phyloP scores from a whole-genome alignment of 768 basidiomycete species.

The Tylopilus plumbeoviolaceoides region DNA sequence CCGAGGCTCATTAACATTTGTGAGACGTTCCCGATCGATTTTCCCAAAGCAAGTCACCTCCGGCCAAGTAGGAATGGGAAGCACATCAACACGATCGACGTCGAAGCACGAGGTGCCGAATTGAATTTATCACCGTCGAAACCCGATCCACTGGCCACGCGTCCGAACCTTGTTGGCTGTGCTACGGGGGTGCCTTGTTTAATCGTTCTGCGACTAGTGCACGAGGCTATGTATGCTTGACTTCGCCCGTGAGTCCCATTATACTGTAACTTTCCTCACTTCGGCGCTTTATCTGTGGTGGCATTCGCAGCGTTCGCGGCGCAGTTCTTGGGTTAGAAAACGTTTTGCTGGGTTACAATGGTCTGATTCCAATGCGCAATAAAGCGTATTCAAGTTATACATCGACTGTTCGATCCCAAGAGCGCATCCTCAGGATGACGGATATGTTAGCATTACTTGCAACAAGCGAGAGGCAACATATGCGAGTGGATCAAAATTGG shows the following conservation, averaged over 20 bases:
- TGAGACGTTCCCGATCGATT: conserved; percentile 10
- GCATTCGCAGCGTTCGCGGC: background rate
- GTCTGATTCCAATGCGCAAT: background rate
- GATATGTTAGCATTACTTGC: too few relatives aligned
- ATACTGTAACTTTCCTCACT: conserved; percentile 9
- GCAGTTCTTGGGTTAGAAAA: too few relatives aligned
- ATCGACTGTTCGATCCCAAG: background rate
- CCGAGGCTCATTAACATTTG: background rate
- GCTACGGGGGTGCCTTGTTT: conserved; percentile 12
- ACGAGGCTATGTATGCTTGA: conserved; percentile 13
- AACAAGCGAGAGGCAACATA: too few relatives aligned
- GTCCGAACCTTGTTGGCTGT: conserved; percentile 22
- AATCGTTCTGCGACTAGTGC: conserved; percentile 12
- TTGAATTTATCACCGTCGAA: conserved; percentile 15
- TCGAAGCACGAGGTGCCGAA: conserved; percentile 15
- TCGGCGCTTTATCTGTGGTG: conserved; percentile 2
- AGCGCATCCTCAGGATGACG: background rate
- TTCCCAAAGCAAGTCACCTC: conserved; percentile 19
- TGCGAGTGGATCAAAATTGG: too few relatives aligned
- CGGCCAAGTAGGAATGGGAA: conserved; percentile 15
- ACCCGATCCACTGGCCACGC: conserved; percentile 18
- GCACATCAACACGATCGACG: conserved; percentile 22
- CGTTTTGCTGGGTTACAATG: too few relatives aligned
- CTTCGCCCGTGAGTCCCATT: conserved; percentile 5
- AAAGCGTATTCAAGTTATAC: background rate